Base-by-base conservation (phyloP, 2,329 filamentous ascomycete genomes). In the Claviceps maximensis region DNA sequence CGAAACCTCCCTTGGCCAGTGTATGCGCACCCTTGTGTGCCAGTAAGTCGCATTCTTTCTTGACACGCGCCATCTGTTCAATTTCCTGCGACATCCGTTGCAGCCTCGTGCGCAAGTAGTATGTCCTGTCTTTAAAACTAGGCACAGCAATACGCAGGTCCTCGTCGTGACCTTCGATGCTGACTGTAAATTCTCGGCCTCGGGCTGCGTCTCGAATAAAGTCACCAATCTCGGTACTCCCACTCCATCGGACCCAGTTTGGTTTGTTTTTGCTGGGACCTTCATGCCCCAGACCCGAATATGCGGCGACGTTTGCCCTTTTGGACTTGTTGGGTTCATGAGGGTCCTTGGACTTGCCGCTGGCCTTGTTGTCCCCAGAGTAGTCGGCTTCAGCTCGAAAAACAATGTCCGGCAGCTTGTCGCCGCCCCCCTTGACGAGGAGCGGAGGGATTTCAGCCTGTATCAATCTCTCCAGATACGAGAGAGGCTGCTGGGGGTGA, bases 171-270 rank as follows among this genome's bases (percentile, higher is more conserved):
- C 87, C 87, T 63, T 94, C 86, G 53, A 96, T 87, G 51, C 85
- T 80, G 45, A 96, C 82, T 3, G 85, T 82, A 63, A 96, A 95
- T 63, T 95, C 88, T 52, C 87, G 82, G 0, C 87, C 87, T 3
- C 87, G 76, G 0, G 89, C 87, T 0, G 90, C 89, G 64, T 96
- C 90, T 9, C 89, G 82, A 58, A 96, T 93, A 63, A 96, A 96
- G 69, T 95, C 90, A 10, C 90, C 90, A 33, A 96, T 86, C 65
- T 96, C 90, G 1, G 90, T 95, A 31, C 84, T 87, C 44, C 83
- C 82, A 46, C 85, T 89, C 90, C 90, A 96, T 31, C 89, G 83
- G 2, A 95, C 87, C 72, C 91, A 93, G 27, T 64, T 64, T 2
- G 65, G 71, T 40, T 77, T 71, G 5, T 68, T 63, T 4, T 60